A percentile compares a stretch with the other conserved stretches of the same genome.
Conservation (phyloP, 805 yeast species). For the Candida maltosa region DNA sequence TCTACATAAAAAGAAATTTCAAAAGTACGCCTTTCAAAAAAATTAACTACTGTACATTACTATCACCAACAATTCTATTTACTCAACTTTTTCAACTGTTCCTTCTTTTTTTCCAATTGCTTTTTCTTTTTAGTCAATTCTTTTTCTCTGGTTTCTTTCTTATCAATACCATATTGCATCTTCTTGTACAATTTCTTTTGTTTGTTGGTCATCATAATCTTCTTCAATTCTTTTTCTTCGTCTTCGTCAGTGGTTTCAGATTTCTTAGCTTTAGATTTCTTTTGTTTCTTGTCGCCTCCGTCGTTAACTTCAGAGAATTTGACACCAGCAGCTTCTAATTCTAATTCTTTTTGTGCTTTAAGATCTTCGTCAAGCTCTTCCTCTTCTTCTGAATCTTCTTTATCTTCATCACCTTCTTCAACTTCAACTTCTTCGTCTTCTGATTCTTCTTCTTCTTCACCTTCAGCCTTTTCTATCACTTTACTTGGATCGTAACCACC, state of each 20-base stretch:
- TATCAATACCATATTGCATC: constrained; percentile 88
- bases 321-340: constrained; percentile 76
- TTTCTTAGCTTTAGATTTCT: constrained; percentile 34
- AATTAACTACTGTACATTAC: background rate
- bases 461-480: constrained; percentile 41
- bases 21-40: no score
- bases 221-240: constrained; percentile 87
- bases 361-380: constrained; percentile 55
- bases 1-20: no score
- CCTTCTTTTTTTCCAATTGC: constrained; percentile 64
- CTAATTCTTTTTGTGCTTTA: constrained; percentile 84
- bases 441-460: constrained; percentile 46
- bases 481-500: constrained; percentile 85
- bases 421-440: constrained; percentile 42
- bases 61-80: background rate
- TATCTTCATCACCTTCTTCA: constrained; percentile 47
- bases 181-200: constrained; percentile 90
- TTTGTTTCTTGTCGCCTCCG: constrained; percentile 20
- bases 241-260: constrained; percentile 43
- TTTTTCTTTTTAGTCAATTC: constrained; percentile 65
- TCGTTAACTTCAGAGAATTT: constrained; percentile 57
- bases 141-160: constrained; percentile 75
- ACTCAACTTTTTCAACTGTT: constrained; percentile 23
- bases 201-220: constrained; percentile 97
- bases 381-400: constrained; percentile 45